phyloP scores from a whole-genome alignment of 768 basidiomycete species.

The Rhizopogon roseolus region DNA sequence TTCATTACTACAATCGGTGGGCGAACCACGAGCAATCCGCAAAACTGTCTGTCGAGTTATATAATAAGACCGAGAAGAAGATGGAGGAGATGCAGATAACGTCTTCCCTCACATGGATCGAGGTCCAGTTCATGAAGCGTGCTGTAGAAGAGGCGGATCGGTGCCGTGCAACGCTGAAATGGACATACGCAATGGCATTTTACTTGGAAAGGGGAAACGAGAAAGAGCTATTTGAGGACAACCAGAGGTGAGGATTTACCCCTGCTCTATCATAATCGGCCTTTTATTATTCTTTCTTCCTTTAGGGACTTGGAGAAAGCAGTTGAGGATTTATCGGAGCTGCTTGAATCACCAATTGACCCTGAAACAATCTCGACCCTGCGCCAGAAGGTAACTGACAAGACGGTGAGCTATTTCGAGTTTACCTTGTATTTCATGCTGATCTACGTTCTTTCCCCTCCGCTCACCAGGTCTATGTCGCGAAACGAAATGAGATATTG shows the following conservation, averaged over 20 bases:
- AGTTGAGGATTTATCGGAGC: slow-evolving; percentile 91
- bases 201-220: slow-evolving; percentile 87
- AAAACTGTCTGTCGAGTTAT: slow-evolving; percentile 88
- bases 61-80: slow-evolving; percentile 97
- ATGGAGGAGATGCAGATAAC: slow-evolving; percentile 99
- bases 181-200: slow-evolving; percentile 99
- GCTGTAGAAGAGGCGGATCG: slow-evolving; percentile 90
- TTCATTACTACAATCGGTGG: slow-evolving; percentile 99
- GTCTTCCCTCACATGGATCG: slow-evolving; percentile 93
- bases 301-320: slow-evolving; percentile 87
- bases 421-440: background rate
- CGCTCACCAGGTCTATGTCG: slow-evolving; percentile 72
- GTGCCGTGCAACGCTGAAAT: slow-evolving; percentile 94
- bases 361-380: slow-evolving; percentile 75
- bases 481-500: slow-evolving; percentile 93
- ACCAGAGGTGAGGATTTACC: slow-evolving; percentile 63
- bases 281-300: slow-evolving; percentile 3
- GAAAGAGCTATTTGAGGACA: slow-evolving; percentile 96
- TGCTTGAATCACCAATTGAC: slow-evolving; percentile 90
- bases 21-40: slow-evolving; percentile 99
- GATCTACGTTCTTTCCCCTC: background rate
- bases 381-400: slow-evolving; percentile 92
- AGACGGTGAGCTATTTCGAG: slow-evolving; percentile 58
- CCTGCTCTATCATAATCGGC: background rate
- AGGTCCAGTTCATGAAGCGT: slow-evolving; percentile 98